Evolutionary conservation across 23 red algal genomes (phyloP), one percentile per base, ranked within the genome.

Genomic region (Gracilaria gracilis): DNA sequence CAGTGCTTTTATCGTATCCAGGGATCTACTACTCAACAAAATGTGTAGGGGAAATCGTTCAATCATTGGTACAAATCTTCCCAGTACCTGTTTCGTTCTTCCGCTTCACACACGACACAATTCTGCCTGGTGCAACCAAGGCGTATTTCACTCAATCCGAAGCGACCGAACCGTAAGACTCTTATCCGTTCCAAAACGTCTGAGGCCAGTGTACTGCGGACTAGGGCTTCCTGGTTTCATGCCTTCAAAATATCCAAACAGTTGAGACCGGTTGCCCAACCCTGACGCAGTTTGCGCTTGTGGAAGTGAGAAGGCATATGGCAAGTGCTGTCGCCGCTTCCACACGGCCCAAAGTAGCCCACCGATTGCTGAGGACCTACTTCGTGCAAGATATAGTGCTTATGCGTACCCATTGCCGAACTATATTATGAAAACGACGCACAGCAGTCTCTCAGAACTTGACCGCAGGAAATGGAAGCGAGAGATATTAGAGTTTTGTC

Each of bases 361-460:
- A 25, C 75, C 81, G 16, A 31, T 76, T 34, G 93, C 97, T 39
- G 76, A 89, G 36, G 97, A 91, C 29, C 82, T 98, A 3, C 75
- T 98, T 21, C 97, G 97, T 11, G 86, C 93, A 16, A 82, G 97
- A 39, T 98, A 96, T 55, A 61, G 67, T 36, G 97, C 97, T 0
- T 98, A 93, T 54, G 93, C 89, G 1, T 94, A 96, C 79, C 62
- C 65, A 47, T 36, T 98, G 54, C 93, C 97, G 20, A 92, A 76
- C 47, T 98, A 95, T 64, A 95, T 98, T 54, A 98, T 98, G 97
- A 89, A 89, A 33, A 98, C 97, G 35, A 98, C 97, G 4, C 82
- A 89, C 67, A 74, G 76, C 48, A 84, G 67, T 72, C 46, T 80
- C n/a, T 75, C 67, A 62, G 84, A 98, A 67, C 61, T 82, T 3